phyloP scores from a whole-genome alignment of 2,329 filamentous ascomycete species.

The Diatrype stigma region DNA sequence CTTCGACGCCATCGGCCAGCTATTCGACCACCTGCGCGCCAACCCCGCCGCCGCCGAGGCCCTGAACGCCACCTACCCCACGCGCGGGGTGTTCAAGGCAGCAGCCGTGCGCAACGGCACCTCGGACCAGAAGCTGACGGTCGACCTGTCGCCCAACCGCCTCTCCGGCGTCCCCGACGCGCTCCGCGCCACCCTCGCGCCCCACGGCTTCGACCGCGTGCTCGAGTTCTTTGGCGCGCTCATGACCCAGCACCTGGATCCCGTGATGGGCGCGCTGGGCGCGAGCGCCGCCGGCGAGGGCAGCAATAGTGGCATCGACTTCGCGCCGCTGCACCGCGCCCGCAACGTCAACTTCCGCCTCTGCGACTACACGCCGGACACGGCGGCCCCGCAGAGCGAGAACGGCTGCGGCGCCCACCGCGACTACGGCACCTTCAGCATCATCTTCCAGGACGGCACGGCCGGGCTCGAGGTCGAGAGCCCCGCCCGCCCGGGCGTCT shows the following conservation, averaged over 20 bases:
- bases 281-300: not conserved
- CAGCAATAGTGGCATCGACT: not conserved
- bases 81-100: conserved; percentile 1
- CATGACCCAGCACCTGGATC: conserved; percentile 1
- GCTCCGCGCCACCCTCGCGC: not conserved
- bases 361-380: conserved; percentile 3
- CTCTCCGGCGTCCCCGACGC: not conserved
- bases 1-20: conserved; percentile 1
- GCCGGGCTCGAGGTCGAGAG: conserved; percentile 1
- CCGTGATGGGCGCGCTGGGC: not conserved
- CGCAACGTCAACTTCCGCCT: conserved; percentile 6
- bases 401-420: conserved; percentile 4
- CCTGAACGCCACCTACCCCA: conserved; percentile 1
- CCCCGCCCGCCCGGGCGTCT: not conserved
- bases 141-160: conserved; percentile 4
- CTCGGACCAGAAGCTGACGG: conserved; percentile 8
- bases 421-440: conserved; percentile 4
- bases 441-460: conserved; percentile 5
- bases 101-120: conserved; percentile 1
- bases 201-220: conserved; percentile 1
- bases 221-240: conserved; percentile 2
- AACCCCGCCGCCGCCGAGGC: not conserved
- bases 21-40: conserved; percentile 3
- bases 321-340: conserved; percentile 2
- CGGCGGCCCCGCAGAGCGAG: conserved; percentile 2